Base-by-base conservation (phyloP, 371 early-diverging fungal species). In the Phascolomyces articulosus region DNA sequence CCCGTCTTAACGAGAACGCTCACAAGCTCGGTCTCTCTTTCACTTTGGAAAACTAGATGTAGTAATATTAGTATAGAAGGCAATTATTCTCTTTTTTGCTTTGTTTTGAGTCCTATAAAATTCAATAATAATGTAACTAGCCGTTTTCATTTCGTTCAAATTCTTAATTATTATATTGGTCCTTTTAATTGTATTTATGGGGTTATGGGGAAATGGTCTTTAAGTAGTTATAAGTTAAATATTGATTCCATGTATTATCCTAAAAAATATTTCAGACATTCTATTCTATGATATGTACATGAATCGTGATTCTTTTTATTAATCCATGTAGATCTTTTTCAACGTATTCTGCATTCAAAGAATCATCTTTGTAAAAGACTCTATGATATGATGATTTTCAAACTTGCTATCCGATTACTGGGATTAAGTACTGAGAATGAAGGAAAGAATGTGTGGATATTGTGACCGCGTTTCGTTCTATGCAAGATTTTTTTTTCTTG, bases 21-120 rank as follows among this genome's bases (percentile, higher is more conserved):
- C 97, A 96, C 92, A 95, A 95, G 86, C 88, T 98, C 74, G 98
- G 98, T 70, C 81, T 95, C 63, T 83, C 91, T 60, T 83, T 97
- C 65, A 91, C 91, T 75, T 91, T 97, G 60, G 94, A 93, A 72
- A 90, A 87, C 83, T 95, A 92, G 87, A 62, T 63, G 47, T 63
- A 63, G 51, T 59, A 44, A 59, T 57, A 57, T 29, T 23, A 44
- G 44, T 44, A 57, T 34, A 23, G 57, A 57, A 57, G 51, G 51
- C 51, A n/a, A 44, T n/a, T 13, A 44, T n/a, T 44, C 8, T 44
- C 4, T 13, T 44, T 0, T 44, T 44, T 44, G 44, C 44, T 44
- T 44, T 44, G 44, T 44, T 44, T 44, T 44, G 18, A 44, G 16
- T n/a, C 44, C 8, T 18, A 18, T 18, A 44, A 44, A 44, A 44